Conservation (phyloP, 345 rosid genomes). For the Arabis alpina region DNA sequence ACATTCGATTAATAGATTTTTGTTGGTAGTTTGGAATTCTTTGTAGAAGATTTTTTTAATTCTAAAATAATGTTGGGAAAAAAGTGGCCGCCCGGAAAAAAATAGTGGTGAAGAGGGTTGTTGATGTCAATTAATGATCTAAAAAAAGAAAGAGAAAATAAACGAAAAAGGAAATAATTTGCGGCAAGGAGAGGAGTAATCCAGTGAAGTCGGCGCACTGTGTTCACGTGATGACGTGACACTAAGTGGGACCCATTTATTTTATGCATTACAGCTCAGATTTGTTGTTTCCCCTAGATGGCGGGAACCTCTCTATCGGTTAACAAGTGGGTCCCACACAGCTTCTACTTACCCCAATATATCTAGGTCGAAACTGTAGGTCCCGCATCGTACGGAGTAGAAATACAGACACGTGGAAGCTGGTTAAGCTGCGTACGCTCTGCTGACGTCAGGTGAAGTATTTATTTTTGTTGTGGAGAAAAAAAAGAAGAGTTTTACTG, state of each 20-base stretch:
- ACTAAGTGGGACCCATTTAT: slow-evolving; percentile 10
- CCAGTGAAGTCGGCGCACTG: slow-evolving; percentile 40
- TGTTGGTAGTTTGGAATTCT: neutral
- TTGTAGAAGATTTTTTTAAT: neutral
- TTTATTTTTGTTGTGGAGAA: neutral
- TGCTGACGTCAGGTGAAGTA: slow-evolving; percentile 21
- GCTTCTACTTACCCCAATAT: neutral
- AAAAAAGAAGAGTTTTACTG: slow-evolving; percentile 23
- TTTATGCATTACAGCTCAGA: slow-evolving; percentile 35
- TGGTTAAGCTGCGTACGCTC: slow-evolving; percentile 26
- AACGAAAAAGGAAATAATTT: slow-evolving; percentile 42
- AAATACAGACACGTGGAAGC: slow-evolving; percentile 24
- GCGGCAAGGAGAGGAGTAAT: slow-evolving; percentile 16
- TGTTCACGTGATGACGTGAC: slow-evolving; percentile 47
- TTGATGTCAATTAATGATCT: slow-evolving; percentile 37
- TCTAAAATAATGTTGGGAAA: too few species aligned
- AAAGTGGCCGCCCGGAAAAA: slow-evolving; percentile 16
- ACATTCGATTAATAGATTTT: neutral
- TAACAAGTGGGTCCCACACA: slow-evolving; percentile 25
- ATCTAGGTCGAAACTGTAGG: neutral
- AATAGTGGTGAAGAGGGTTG: slow-evolving; percentile 32
- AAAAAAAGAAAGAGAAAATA: slow-evolving; percentile 27
- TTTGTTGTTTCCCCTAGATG: slow-evolving; percentile 6
- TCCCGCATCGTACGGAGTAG: neutral
- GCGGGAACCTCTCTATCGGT: slow-evolving; percentile 36